Conservation (phyloP, 495 filamentous ascomycete genomes). For the Xylaria flabelliformis region DNA sequence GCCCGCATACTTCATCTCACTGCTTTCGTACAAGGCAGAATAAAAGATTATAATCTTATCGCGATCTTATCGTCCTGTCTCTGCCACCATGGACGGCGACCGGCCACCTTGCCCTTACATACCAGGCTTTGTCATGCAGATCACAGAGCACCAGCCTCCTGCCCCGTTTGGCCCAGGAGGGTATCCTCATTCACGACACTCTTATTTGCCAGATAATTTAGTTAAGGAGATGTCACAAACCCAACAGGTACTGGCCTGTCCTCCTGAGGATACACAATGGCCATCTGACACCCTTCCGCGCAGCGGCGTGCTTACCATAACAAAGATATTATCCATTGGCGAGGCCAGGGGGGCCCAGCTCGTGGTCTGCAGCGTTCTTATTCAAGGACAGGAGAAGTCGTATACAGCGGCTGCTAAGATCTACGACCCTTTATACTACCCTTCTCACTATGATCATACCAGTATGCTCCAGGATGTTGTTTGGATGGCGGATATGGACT, state of each 20-base stretch:
- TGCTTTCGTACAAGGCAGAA: too few species aligned
- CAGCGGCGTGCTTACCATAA: neutral
- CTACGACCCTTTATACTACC: constrained; percentile 33
- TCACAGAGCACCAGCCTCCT: neutral
- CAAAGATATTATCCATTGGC: neutral
- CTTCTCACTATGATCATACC: neutral
- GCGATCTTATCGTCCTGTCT: too few species aligned
- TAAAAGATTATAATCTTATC: too few species aligned
- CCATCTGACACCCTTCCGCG: neutral
- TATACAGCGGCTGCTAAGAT: constrained; percentile 29
- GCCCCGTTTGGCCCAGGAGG: neutral
- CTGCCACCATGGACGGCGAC: too few species aligned
- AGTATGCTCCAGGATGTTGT: neutral
- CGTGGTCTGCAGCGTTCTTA: neutral
- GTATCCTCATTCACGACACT: neutral
- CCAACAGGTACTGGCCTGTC: neutral
- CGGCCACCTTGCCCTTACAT: too few species aligned
- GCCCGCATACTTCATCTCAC: too few species aligned
- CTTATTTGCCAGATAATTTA: neutral
- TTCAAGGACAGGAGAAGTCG: neutral
- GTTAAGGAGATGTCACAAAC: neutral
- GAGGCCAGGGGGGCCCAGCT: neutral
- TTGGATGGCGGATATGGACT: constrained; percentile 25
- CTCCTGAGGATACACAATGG: constrained; percentile 8
- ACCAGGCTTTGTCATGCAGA: neutral